Conservation (phyloP, 768 basidiomycete species). For the Plicaturopsis crispa region DNA sequence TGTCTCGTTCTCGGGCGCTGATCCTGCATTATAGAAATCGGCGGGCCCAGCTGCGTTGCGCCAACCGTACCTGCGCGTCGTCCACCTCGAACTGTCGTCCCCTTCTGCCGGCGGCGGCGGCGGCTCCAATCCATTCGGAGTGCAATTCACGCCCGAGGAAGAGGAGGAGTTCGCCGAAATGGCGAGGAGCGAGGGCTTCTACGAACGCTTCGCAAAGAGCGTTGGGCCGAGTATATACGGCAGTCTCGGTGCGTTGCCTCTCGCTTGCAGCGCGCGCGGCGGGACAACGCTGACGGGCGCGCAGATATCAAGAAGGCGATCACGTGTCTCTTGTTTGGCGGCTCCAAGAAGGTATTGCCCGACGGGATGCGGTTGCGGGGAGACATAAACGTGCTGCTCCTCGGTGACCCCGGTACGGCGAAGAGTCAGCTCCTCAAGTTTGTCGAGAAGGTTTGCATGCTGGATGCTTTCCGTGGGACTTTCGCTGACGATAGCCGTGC, state of each 20-base stretch:
- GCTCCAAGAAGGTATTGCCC: conserved; percentile 93
- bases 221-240: conserved; percentile 98
- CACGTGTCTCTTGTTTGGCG: conserved; percentile 91
- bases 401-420: conserved; percentile 98
- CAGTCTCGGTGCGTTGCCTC: conserved; percentile 59
- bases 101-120: conserved; percentile 62
- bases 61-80: conserved; percentile 88
- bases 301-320: conserved; percentile 98
- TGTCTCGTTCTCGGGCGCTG: not conserved
- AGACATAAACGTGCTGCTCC: conserved; percentile 93
- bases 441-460: conserved; percentile 73
- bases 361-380: conserved; percentile 96
- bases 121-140: conserved; percentile 77
- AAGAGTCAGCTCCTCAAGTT: conserved; percentile 98
- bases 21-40: conserved; percentile 44
- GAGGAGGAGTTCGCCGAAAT: conserved; percentile 95
- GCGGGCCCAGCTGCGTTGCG: conserved; percentile 85
- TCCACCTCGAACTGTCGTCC: conserved; percentile 87
- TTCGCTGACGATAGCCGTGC: conserved; percentile 1
- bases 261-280: not conserved
- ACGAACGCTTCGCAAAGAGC: conserved; percentile 88
- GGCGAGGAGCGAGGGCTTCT: conserved; percentile 82
- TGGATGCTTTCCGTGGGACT: not conserved
- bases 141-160: conserved; percentile 89
- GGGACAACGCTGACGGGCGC: not conserved